Base-by-base conservation (phyloP, 805 yeast genomes). In the Candida succiphila region DNA sequence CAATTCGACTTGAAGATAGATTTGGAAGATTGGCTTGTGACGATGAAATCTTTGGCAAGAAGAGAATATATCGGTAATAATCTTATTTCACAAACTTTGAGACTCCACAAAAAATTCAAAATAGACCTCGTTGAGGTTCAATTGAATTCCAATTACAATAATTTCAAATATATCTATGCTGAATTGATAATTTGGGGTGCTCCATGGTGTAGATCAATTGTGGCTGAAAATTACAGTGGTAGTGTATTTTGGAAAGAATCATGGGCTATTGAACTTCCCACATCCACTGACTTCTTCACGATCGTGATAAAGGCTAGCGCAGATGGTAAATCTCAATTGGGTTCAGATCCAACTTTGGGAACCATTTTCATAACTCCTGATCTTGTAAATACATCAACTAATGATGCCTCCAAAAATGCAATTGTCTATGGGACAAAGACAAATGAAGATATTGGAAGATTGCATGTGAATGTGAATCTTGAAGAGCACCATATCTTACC, bases 221-320 rank as follows among this genome's bases (percentile, higher is more conserved):
- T 72, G 6, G 78, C 78, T 0, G 58, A 63, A 25, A 60, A 68
- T 30, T 37, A 53, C 10, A 43, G 54, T 3, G 42, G 52, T 1
- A 65, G 67, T 35, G 88, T 94, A 1, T 84, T 84, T 49, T 88
- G 95, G 92, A 74, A 87, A 48, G 95, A 88, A 47, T 72, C 66
- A 29, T 81, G 83, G 48, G 58, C 67, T 2, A 58, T 81, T n/a
- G 72, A 76, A 32, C 58, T 78, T 27, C 79, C 83, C 0, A 60
- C 71, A 6, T 58, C 65, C 29, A 73, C 76, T 3, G 72, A 65
- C 46, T 65, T 62, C 49, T 62, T 75, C 42, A 72, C 61, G 41
- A 64, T 73, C 13, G 54, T 61, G 31, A 61, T 73, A 36, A 76
- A 47, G 30, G 53, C 49, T 4, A 33, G 37, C 2, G 29, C 30